These are phyloP conservation scores for Ilex asprella DNA, from an alignment of 257 asterid species.

Conservation along the genomic window DNA sequence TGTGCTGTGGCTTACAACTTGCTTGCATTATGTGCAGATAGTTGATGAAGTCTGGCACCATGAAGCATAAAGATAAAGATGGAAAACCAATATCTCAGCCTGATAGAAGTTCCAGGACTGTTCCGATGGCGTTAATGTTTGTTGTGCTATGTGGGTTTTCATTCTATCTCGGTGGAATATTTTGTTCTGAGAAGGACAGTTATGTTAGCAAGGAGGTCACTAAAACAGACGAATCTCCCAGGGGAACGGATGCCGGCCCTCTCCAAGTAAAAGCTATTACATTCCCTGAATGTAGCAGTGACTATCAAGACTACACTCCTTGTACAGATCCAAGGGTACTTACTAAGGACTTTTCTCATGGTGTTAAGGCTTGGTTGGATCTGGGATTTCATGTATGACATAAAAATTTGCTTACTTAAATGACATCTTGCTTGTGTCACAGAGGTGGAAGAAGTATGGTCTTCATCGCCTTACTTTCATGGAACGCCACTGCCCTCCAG, in stretches of 20 bases:
- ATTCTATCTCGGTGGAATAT: slow-evolving; percentile 93
- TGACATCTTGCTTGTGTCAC: slow-evolving; percentile 11
- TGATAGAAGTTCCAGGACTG: slow-evolving; percentile 48
- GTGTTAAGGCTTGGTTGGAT: neutral
- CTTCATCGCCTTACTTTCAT: slow-evolving; percentile 56
- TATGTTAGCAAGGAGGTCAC: slow-evolving; percentile 17
- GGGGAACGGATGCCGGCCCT: slow-evolving; percentile 28
- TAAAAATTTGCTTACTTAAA: neutral
- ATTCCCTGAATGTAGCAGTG: slow-evolving; percentile 70
- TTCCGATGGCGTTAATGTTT: slow-evolving; percentile 58
- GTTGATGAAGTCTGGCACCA: slow-evolving; percentile 20
- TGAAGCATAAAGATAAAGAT: slow-evolving; percentile 48
- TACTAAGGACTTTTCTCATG: slow-evolving; percentile 2
- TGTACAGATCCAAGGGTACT: slow-evolving; percentile 98
- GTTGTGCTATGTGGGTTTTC: slow-evolving; percentile 84
- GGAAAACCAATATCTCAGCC: slow-evolving; percentile 40
- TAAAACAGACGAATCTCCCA: slow-evolving; percentile 27
- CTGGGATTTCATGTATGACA: neutral
- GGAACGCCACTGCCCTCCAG: slow-evolving; percentile 91
- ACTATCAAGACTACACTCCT: slow-evolving; percentile 86
- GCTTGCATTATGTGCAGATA: slow-evolving; percentile 16
- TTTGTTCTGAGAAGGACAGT: slow-evolving; percentile 60
- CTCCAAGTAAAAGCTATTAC: slow-evolving; percentile 49
- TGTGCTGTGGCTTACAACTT: no score
- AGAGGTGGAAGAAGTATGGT: slow-evolving; percentile 71